Conservation (phyloP, 2,329 filamentous ascomycete genomes). For the Epichloe gansuensis region DNA sequence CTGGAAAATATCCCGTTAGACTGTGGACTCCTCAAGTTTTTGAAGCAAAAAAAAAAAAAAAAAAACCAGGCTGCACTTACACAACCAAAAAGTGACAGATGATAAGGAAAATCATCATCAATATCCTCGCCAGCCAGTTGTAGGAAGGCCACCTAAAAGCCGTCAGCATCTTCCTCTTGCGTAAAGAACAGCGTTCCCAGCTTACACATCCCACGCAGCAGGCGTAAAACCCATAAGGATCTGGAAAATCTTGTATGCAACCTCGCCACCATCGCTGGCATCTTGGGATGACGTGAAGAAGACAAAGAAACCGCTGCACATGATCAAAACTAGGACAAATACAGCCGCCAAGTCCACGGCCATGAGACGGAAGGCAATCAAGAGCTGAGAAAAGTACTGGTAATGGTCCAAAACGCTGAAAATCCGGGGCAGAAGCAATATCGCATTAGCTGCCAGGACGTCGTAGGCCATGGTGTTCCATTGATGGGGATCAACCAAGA, state of each 20-base stretch:
- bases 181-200: constrained; percentile 6
- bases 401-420: constrained; percentile 93
- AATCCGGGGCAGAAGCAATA: constrained; percentile 77
- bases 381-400: constrained; percentile 86
- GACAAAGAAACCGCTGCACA: constrained; percentile 89
- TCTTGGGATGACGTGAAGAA: constrained; percentile 77
- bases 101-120: constrained; percentile 75
- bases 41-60: no score
- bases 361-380: constrained; percentile 93
- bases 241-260: constrained; percentile 89
- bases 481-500: constrained; percentile 61
- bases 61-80: constrained; percentile 24
- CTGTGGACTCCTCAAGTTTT: not conserved
- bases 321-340: constrained; percentile 70
- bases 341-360: constrained; percentile 79
- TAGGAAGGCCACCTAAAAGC: constrained; percentile 51
- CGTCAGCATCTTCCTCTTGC: not conserved
- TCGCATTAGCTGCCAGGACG: constrained; percentile 82
- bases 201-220: constrained; percentile 79
- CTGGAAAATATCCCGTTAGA: constrained; percentile 18
- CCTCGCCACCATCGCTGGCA: constrained; percentile 55
- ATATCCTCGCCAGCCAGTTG: constrained; percentile 62
- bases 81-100: constrained; percentile 93
- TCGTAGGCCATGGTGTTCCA: constrained; percentile 85
- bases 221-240: constrained; percentile 94